Evolutionary conservation across 208 protist genomes (phyloP).

Genomic region (Leishmania martiniquensis): DNA sequence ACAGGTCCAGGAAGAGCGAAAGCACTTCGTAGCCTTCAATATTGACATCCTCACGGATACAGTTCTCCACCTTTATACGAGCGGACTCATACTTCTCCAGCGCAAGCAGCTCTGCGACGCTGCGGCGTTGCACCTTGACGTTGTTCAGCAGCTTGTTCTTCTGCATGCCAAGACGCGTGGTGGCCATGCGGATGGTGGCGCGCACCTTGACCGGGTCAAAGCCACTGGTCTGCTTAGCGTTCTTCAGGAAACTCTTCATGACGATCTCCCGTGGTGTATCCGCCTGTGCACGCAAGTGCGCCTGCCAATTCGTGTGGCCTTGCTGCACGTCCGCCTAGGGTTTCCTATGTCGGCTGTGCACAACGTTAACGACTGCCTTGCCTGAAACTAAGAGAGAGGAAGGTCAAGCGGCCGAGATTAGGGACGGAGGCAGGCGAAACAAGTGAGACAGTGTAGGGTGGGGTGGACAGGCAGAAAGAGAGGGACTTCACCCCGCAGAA

Average conservation of each 20-base stretch:
- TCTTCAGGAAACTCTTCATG: constrained; percentile 55
- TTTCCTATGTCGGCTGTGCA: not conserved
- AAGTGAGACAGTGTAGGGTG: not conserved
- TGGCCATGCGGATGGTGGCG: constrained; percentile 83
- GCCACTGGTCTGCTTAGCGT: constrained; percentile 33
- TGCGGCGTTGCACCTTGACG: constrained; percentile 84
- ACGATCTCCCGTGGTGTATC: not conserved
- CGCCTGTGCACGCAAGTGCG: not conserved
- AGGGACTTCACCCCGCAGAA: not conserved
- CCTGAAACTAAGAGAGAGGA: too few species aligned
- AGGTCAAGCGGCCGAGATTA: too few species aligned
- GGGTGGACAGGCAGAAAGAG: not conserved
- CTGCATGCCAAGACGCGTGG: constrained; percentile 85
- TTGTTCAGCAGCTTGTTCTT: constrained; percentile 90
- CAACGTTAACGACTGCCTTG: not conserved
- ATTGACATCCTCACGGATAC: constrained; percentile 86
- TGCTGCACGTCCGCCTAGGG: not conserved
- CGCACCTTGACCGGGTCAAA: constrained; percentile 81
- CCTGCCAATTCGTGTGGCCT: not conserved
- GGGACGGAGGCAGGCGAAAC: too few species aligned
- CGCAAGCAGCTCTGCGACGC: constrained; percentile 84
- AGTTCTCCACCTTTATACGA: constrained; percentile 87
- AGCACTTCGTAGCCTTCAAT: constrained; percentile 91
- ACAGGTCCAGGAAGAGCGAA: constrained; percentile 81
- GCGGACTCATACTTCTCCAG: constrained; percentile 92